Conservation (phyloP, 768 basidiomycete species). For the Phaffia australis region DNA sequence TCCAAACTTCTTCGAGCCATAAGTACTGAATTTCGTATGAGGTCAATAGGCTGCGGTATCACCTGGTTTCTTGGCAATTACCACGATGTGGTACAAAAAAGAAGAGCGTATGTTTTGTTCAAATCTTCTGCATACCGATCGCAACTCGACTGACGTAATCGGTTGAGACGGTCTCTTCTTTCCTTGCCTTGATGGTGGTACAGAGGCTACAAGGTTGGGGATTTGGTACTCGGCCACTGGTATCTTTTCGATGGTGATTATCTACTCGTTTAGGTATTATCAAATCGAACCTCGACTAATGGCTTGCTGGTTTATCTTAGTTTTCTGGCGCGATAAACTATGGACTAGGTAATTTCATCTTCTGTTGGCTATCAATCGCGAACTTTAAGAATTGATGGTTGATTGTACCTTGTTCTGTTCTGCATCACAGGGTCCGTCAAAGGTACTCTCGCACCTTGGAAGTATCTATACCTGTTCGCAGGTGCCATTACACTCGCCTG, state of each 20-base stretch:
- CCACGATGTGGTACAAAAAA: constrained; percentile 39
- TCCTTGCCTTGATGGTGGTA: background rate
- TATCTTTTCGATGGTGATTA: constrained; percentile 34
- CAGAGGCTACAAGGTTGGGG: constrained; percentile 35
- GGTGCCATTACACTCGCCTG: constrained; percentile 9
- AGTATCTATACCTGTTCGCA: constrained; percentile 31
- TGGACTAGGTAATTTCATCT: constrained; percentile 31
- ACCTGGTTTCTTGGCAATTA: constrained; percentile 39
- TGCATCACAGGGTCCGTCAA: constrained; percentile 4
- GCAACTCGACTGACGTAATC: background rate
- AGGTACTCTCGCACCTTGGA: constrained; percentile 30
- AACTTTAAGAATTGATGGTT: constrained; percentile 22
- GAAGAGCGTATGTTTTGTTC: constrained; percentile 27
- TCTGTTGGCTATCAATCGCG: constrained; percentile 20
- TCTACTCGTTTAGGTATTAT: too few species aligned
- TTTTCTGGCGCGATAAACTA: constrained; percentile 39
- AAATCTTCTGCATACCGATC: background rate
- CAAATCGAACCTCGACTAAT: too few species aligned
- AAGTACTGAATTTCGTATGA: background rate
- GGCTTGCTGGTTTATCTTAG: too few species aligned
- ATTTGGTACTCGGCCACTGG: constrained; percentile 32
- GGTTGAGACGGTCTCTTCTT: background rate
- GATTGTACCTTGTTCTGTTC: background rate
- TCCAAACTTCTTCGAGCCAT: too few species aligned
- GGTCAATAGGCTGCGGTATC: constrained; percentile 31